Evolutionary conservation across 208 protist genomes (phyloP), one percentile per base, ranked within the genome.

Genomic region (Porcisia hertigi): DNA sequence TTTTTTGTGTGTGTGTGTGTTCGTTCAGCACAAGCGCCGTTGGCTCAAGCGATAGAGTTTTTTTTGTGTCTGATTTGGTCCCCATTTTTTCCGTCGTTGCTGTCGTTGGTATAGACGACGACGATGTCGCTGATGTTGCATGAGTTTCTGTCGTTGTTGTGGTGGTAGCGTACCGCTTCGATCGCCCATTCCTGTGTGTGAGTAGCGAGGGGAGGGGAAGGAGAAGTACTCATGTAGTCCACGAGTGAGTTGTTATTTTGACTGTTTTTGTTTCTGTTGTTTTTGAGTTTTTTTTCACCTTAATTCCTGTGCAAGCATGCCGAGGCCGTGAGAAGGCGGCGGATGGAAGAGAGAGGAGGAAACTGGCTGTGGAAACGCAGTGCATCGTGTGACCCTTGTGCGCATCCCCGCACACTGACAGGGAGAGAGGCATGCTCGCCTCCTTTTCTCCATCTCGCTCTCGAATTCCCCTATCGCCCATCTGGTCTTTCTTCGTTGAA

Each of bases 371-470:
- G 62, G 7, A 65, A 18, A 23, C 20, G 20, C 20, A n/a, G 25
- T 66, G 39, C 62, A 18, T 18, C 16, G 25, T 0, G 39, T 43
- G 34, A 25, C 39, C 39, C 12, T 30, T 49, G 39, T 47, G 30
- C 23, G 62, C 25, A 30, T 43, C 16, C 20, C 2, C 1, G 20
- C 39, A 49, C 62, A 30, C 39, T 12, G 47, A n/a, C 16, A 3
- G 62, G 39, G 8, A 6, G 39, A 16, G 20, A 49, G 7, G 20
- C 2, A 8, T 25, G 62, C 39, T 66, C 62, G 45, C 12, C 39
- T 49, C 39, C 45, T 52, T 52, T 52, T 52, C 39, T 66, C 18
- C 62, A n/a, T 66, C 62, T 43, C 5, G 62, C 62, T 66, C 62
- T 49, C 39, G 1, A 18, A 49, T 11, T 25, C 16, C 20, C 7